These are phyloP conservation scores for Candida quercuum DNA, from an alignment of 805 yeast genomes.

Conservation along the genomic window DNA sequence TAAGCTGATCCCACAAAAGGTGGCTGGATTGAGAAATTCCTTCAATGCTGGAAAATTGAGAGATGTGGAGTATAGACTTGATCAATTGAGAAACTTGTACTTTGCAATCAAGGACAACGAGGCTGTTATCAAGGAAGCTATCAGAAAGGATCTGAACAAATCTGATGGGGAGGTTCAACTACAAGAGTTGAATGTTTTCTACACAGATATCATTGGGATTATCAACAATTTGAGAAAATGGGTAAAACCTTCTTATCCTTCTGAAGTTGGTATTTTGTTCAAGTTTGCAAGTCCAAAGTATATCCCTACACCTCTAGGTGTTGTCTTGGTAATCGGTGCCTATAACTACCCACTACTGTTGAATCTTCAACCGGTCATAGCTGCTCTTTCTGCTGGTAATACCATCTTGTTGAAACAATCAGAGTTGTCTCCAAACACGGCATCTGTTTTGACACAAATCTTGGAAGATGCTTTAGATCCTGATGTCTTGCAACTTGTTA, in stretches of 20 bases:
- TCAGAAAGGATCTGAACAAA: constrained; percentile 61
- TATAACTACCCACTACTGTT: constrained; percentile 76
- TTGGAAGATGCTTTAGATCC: constrained; percentile 49
- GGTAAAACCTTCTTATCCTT: constrained; percentile 42
- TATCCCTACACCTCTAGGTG: constrained; percentile 46
- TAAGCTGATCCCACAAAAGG: constrained; percentile 42
- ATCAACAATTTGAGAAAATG: constrained; percentile 54
- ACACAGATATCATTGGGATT: constrained; percentile 50
- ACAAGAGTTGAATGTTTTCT: constrained; percentile 45
- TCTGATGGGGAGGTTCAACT: constrained; percentile 52
- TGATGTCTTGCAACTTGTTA: constrained; percentile 54
- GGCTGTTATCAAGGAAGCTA: constrained; percentile 48
- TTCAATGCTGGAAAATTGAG: constrained; percentile 43
- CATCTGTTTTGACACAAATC: constrained; percentile 50
- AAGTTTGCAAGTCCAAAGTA: constrained; percentile 13
- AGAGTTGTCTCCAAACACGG: constrained; percentile 65
- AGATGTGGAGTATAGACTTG: constrained; percentile 47
- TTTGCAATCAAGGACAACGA: constrained; percentile 52
- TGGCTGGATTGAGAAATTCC: constrained; percentile 34
- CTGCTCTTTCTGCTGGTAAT: constrained; percentile 86
- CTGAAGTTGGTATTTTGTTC: constrained; percentile 28
- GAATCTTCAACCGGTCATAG: constrained; percentile 59
- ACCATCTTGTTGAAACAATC: constrained; percentile 43
- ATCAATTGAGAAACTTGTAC: constrained; percentile 61
- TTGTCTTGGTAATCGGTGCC: constrained; percentile 68